These are phyloP conservation scores for Aspergillus ochraceoroseus DNA, from an alignment of 2,329 filamentous ascomycete genomes.

Conservation along the genomic window DNA sequence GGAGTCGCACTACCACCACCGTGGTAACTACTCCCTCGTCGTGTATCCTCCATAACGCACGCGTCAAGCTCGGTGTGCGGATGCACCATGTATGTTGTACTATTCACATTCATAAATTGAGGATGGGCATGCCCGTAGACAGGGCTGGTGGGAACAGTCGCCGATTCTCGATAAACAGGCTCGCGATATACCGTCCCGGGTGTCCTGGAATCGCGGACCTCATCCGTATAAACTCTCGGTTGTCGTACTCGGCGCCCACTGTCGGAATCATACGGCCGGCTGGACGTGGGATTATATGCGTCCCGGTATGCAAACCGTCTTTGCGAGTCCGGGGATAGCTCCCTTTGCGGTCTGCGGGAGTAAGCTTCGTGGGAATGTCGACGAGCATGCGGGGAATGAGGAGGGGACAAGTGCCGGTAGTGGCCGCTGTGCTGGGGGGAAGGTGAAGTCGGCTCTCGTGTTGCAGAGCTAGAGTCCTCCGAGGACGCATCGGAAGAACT, in stretches of 20 bases:
- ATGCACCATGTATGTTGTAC: slow-evolving; percentile 18
- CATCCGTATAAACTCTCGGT: slow-evolving; percentile 14
- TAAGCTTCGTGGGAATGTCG: slow-evolving; percentile 37
- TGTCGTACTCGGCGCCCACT: slow-evolving; percentile 16
- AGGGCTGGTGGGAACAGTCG: slow-evolving; percentile 11
- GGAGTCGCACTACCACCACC: slow-evolving; percentile 6
- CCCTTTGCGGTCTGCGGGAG: slow-evolving; percentile 27
- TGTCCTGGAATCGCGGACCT: slow-evolving; percentile 14
- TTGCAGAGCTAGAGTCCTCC: slow-evolving; percentile 24
- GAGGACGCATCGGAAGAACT: slow-evolving; percentile 30
- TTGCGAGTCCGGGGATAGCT: slow-evolving; percentile 26
- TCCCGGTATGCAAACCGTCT: slow-evolving; percentile 12
- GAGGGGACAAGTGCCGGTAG: slow-evolving; percentile 29
- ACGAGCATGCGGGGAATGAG: slow-evolving; percentile 23
- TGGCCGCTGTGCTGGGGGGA: slow-evolving; percentile 12
- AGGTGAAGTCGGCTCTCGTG: slow-evolving; percentile 7
- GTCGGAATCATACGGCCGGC: slow-evolving; percentile 21
- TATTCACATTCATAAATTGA: slow-evolving; percentile 17
- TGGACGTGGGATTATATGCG: slow-evolving; percentile 7
- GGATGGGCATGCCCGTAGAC: slow-evolving; percentile 15
- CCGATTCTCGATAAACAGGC: slow-evolving; percentile 18
- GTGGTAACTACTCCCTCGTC: slow-evolving; percentile 23
- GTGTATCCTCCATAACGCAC: slow-evolving; percentile 22
- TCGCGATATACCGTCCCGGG: slow-evolving; percentile 13
- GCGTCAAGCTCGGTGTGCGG: slow-evolving; percentile 23